Evolutionary conservation across 2,329 filamentous ascomycete genomes (phyloP).

Genomic region (Hymenoscyphus albidus): DNA sequence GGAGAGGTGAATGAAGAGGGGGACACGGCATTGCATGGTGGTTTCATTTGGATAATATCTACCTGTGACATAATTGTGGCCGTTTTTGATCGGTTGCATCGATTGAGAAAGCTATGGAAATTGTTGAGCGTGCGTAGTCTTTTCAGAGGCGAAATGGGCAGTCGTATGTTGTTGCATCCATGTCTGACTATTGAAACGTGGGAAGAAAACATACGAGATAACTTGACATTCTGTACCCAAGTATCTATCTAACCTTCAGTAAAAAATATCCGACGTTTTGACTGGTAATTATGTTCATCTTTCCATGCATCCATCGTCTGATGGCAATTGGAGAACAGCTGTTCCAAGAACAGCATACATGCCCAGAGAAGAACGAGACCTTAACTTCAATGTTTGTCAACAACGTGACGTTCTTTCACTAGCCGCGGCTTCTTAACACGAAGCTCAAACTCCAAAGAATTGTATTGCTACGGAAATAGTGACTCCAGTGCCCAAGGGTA

Average conservation of each 20-base stretch:
- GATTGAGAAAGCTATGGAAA: neutral
- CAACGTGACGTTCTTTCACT: neutral
- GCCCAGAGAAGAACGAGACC: neutral
- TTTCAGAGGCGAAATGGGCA: neutral
- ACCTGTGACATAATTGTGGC: constrained; percentile 21
- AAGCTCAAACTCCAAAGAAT: neutral
- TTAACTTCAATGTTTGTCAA: neutral
- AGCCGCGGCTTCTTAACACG: neutral
- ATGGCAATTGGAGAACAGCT: neutral
- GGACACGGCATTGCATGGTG: constrained; percentile 15
- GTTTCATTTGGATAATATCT: constrained; percentile 27
- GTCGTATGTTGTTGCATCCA: constrained; percentile 2
- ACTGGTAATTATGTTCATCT: neutral
- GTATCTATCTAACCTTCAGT: neutral
- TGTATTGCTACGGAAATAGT: neutral
- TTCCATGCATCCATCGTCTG: neutral
- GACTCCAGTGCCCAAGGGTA: neutral
- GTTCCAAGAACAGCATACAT: neutral
- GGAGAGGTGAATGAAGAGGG: constrained; percentile 14
- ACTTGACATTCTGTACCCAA: neutral
- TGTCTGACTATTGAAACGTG: neutral
- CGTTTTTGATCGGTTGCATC: constrained; percentile 1
- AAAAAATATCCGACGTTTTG: neutral
- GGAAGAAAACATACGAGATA: neutral
- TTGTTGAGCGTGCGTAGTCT: neutral